Conservation (phyloP, 2,329 filamentous ascomycete species). For the Fusarium papillatum region DNA sequence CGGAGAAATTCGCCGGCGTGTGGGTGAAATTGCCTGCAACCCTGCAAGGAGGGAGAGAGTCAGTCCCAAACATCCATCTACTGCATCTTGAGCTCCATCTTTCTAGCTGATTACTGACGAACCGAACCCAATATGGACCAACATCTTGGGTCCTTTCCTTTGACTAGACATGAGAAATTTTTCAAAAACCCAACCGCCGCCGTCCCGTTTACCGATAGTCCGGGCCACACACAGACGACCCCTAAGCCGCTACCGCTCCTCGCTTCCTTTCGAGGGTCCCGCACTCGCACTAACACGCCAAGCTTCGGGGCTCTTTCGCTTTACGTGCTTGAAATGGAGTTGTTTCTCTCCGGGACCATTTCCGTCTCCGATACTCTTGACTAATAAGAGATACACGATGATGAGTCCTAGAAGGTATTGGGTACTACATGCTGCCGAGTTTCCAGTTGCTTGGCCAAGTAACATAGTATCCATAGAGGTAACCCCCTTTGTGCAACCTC, state of each 20-base stretch:
- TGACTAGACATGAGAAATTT: slow-evolving; percentile 22
- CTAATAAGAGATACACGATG: not conserved
- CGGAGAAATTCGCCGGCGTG: slow-evolving; percentile 22
- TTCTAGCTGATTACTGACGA: not conserved
- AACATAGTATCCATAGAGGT: not conserved
- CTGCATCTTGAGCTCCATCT: not conserved
- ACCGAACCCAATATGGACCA: not conserved
- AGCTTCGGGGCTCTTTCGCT: slow-evolving; percentile 7
- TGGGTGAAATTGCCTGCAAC: not conserved
- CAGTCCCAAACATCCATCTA: not conserved
- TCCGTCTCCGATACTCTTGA: not conserved
- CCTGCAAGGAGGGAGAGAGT: not conserved
- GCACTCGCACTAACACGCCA: slow-evolving; percentile 4
- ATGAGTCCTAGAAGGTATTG: not conserved
- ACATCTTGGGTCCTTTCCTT: not conserved
- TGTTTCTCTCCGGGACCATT: not conserved
- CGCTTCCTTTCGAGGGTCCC: slow-evolving; percentile 6
- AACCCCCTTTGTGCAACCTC: not conserved
- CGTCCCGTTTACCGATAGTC: not conserved
- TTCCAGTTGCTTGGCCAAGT: not conserved
- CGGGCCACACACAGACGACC: slow-evolving; percentile 18
- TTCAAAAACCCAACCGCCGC: slow-evolving; percentile 30
- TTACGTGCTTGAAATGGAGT: not conserved
- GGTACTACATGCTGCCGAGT: not conserved
- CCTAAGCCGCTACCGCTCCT: slow-evolving; percentile 25